These are phyloP conservation scores for Xylaria sp. DNA, from an alignment of 2,329 filamentous ascomycete species.

Conservation along the genomic window DNA sequence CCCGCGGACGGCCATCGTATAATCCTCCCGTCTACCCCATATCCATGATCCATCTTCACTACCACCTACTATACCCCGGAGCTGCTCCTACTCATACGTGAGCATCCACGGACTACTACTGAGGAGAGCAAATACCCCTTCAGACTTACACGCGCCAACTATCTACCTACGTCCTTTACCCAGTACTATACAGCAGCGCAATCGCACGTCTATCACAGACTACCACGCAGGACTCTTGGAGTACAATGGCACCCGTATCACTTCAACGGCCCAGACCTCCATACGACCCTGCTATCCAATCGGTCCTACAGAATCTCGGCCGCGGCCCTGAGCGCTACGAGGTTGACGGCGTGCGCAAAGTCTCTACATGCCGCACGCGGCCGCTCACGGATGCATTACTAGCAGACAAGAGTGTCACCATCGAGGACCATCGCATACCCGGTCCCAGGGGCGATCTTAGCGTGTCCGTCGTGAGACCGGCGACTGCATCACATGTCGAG, in stretches of 20 bases:
- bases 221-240: conserved; percentile 8
- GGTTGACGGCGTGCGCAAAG: conserved; percentile 28
- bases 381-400: conserved; percentile 28
- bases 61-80: not conserved
- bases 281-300: conserved; percentile 28
- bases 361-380: conserved; percentile 23
- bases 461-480: conserved; percentile 27
- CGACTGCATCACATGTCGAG: conserved; percentile 18
- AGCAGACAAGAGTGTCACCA: conserved; percentile 26
- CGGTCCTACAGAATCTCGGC: conserved; percentile 25
- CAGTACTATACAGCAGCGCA: conserved; percentile 2
- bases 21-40: conserved; percentile 8
- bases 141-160: not conserved
- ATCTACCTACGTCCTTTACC: not conserved
- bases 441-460: conserved; percentile 25
- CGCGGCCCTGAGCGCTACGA: conserved; percentile 27
- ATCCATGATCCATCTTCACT: conserved; percentile 1
- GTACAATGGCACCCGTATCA: conserved; percentile 24
- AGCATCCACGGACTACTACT: not conserved
- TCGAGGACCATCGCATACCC: conserved; percentile 26
- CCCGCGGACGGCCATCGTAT: conserved; percentile 1
- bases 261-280: conserved; percentile 29
- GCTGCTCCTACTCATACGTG: conserved; percentile 1
- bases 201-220: conserved; percentile 1
- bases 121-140: not conserved